Evolutionary conservation across 1,284 basidiomycete genomes (phyloP).

Genomic region (Trichosporon sp.): DNA sequence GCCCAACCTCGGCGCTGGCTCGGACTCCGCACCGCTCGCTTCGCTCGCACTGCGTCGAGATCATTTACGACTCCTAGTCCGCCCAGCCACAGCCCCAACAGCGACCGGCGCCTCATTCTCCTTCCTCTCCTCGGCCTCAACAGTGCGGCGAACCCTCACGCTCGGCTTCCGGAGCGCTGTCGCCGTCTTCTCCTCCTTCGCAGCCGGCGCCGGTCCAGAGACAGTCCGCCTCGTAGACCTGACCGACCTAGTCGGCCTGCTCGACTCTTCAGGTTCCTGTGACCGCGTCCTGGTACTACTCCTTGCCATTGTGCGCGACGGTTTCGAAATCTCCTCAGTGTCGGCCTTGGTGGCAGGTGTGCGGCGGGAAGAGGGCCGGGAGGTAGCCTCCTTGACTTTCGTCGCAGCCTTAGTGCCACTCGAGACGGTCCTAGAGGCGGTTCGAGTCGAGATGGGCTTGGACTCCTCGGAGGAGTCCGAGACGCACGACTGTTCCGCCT

Average conservation of each 20-base stretch:
- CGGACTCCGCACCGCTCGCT: no score
- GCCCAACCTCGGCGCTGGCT: no score
- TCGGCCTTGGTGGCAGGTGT: neutral
- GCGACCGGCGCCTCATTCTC: neutral
- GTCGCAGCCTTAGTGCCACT: no score
- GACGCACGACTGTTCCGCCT: constrained; percentile 5
- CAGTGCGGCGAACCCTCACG: no score
- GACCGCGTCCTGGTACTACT: no score
- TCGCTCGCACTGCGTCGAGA: no score
- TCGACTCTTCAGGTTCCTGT: no score
- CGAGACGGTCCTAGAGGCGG: no score
- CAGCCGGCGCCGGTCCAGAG: neutral
- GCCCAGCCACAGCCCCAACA: neutral
- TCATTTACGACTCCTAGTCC: neutral
- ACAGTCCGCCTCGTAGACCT: neutral
- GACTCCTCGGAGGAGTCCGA: neutral
- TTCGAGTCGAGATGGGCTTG: neutral
- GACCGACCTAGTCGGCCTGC: neutral
- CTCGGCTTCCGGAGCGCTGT: neutral
- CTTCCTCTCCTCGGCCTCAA: neutral
- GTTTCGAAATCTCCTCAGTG: no score
- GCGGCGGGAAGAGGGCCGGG: no score
- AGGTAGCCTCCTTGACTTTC: neutral
- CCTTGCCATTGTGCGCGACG: no score
- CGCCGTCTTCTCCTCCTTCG: neutral